Conservation (phyloP, 306 rosid species). For the Begonia loranthoides region DNA sequence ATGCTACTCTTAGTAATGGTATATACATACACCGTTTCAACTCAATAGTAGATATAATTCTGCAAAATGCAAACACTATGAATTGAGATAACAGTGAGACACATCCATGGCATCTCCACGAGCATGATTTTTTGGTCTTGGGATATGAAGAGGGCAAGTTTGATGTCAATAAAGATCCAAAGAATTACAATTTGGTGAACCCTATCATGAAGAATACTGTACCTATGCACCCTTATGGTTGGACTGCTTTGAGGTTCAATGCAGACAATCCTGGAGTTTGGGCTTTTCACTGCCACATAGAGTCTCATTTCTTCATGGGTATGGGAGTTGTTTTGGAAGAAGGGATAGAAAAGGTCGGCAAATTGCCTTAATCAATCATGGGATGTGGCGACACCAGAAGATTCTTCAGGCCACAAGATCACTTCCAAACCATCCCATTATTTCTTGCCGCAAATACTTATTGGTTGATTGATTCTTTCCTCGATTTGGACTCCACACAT, state of each 20-base stretch:
- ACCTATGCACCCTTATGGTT: constrained; percentile 53
- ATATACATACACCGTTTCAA: constrained; percentile 26
- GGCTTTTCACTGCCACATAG: constrained; percentile 92
- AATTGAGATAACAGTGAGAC: constrained; percentile 35
- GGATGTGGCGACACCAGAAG: constrained; percentile 56
- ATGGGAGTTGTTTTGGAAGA: constrained; percentile 86
- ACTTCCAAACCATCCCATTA: no score
- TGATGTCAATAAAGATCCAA: constrained; percentile 30
- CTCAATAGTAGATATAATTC: constrained; percentile 42
- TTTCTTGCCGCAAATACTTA: no score
- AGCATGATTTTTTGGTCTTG: constrained; percentile 82
- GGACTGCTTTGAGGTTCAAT: constrained; percentile 81
- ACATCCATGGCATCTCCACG: constrained; percentile 93
- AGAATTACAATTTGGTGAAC: constrained; percentile 51
- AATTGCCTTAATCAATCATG: constrained; percentile 61
- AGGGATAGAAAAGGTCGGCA: constrained; percentile 52
- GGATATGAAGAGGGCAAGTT: constrained; percentile 82
- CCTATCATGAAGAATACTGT: constrained; percentile 85
- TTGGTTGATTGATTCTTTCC: no score
- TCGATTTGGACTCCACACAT: no score
- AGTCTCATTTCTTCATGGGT: constrained; percentile 74
- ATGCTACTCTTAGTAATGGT: constrained; percentile 48
- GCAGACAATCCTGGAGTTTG: constrained; percentile 76
- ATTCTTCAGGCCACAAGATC: constrained; percentile 18
- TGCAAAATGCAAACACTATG: constrained; percentile 57